Evolutionary conservation across 2,329 filamentous ascomycete species (phyloP).

Genomic region (Malbranchea zuffiana): DNA sequence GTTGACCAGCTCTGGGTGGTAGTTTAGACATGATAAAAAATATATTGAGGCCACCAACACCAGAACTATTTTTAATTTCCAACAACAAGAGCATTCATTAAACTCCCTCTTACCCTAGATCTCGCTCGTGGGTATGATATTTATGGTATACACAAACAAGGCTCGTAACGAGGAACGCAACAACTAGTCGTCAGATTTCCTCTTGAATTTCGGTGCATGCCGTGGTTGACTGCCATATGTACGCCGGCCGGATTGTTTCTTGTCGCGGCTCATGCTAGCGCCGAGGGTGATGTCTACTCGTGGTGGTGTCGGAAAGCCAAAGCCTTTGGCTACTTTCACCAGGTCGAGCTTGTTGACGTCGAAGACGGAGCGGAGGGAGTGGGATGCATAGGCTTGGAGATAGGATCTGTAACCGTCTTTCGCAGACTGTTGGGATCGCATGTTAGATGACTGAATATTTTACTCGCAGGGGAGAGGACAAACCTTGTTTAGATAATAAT

Average conservation of each 20-base stretch:
- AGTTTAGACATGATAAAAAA: too few relatives aligned
- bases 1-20: too few relatives aligned
- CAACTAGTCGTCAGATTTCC: conserved; percentile 30
- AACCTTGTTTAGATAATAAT: conserved; percentile 92
- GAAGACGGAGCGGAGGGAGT: conserved; percentile 71
- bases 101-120: too few relatives aligned
- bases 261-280: conserved; percentile 62
- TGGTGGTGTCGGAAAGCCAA: conserved; percentile 67
- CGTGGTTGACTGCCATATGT: conserved; percentile 70
- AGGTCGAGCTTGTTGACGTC: conserved; percentile 74
- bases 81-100: too few relatives aligned
- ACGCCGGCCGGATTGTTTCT: conserved; percentile 56
- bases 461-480: too few relatives aligned
- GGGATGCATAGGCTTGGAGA: conserved; percentile 86
- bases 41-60: too few relatives aligned
- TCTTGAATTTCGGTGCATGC: conserved; percentile 49
- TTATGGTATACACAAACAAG: too few relatives aligned
- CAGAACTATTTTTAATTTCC: too few relatives aligned
- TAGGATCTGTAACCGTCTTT: conserved; percentile 77
- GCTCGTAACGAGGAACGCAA: too few relatives aligned
- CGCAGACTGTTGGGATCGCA: conserved; percentile 39
- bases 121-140: too few relatives aligned
- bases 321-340: conserved; percentile 72
- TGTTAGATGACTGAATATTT: too few relatives aligned
- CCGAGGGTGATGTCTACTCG: conserved; percentile 69